Evolutionary conservation across 2,329 filamentous ascomycete genomes (phyloP).

Genomic region (Dactylellina drechsleri): DNA sequence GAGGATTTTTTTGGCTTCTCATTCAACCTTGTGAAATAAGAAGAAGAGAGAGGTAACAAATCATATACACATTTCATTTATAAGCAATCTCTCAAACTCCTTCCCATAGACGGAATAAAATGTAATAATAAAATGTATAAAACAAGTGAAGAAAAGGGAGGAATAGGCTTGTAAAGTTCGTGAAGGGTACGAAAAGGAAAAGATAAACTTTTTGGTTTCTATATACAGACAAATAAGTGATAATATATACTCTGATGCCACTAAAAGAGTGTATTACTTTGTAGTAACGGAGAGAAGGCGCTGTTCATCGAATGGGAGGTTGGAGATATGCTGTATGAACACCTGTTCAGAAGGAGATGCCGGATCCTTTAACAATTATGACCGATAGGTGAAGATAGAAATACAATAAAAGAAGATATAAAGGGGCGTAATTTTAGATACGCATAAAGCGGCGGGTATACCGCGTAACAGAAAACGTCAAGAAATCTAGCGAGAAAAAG

Average conservation of each 20-base stretch:
- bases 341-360: constrained; percentile 56
- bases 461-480: constrained; percentile 35
- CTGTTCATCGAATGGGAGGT: constrained; percentile 1
- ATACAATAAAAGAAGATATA: constrained; percentile 56
- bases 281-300: background rate
- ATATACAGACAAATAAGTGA: constrained; percentile 45
- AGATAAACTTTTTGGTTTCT: constrained; percentile 56
- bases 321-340: constrained; percentile 56
- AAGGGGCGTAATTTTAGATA: constrained; percentile 9
- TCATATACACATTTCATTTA: constrained; percentile 50
- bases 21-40: constrained; percentile 58
- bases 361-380: constrained; percentile 57
- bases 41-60: constrained; percentile 58
- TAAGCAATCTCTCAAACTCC: constrained; percentile 55
- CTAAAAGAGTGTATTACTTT: background rate
- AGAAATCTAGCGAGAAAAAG: constrained; percentile 13
- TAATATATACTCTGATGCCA: constrained; percentile 37
- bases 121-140: background rate
- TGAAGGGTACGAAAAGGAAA: constrained; percentile 55
- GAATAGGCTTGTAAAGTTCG: background rate
- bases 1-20: constrained; percentile 8
- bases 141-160: constrained; percentile 12
- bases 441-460: constrained; percentile 48
- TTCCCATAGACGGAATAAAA: constrained; percentile 50
- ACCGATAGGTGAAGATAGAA: constrained; percentile 54